Conservation (phyloP, 768 basidiomycete species). For the Pleurotus salmoneostramineus region DNA sequence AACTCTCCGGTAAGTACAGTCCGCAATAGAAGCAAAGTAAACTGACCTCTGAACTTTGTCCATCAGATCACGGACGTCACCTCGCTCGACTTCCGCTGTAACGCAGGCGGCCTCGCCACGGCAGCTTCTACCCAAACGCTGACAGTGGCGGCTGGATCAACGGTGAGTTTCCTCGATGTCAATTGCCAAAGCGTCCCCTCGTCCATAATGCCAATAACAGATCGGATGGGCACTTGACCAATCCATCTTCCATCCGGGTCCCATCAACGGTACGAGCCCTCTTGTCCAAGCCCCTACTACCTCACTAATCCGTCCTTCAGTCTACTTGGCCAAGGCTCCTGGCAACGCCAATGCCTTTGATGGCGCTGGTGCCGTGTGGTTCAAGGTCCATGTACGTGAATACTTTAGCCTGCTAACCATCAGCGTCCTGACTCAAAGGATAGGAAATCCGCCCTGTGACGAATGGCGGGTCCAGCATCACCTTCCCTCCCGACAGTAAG, state of each 20-base stretch:
- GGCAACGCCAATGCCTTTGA: conserved; percentile 32
- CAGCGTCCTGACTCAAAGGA: conserved; percentile 24
- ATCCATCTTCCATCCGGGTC: conserved; percentile 47
- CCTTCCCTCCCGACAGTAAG: conserved; percentile 39
- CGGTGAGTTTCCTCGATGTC: background rate
- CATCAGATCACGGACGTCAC: conserved; percentile 40
- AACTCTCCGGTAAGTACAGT: conserved; percentile 29
- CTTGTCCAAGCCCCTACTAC: background rate
- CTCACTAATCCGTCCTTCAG: conserved; percentile 15
- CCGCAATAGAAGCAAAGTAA: background rate
- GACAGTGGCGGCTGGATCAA: conserved; percentile 36
- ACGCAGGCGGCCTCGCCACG: conserved; percentile 30
- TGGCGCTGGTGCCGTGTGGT: conserved; percentile 45
- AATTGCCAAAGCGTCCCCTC: background rate
- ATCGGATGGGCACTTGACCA: conserved; percentile 38
- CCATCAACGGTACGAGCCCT: conserved; percentile 14
- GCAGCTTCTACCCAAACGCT: conserved; percentile 36
- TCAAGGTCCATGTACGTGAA: conserved; percentile 25
- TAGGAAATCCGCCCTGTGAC: conserved; percentile 38
- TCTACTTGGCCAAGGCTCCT: conserved; percentile 38
- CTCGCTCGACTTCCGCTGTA: conserved; percentile 45
- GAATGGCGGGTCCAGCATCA: conserved; percentile 40
- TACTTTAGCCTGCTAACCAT: background rate
- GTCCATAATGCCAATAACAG: conserved; percentile 4
- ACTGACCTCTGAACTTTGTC: background rate